phyloP scores from a whole-genome alignment of 139 green algal species.

The Spirogloea muscicola region DNA sequence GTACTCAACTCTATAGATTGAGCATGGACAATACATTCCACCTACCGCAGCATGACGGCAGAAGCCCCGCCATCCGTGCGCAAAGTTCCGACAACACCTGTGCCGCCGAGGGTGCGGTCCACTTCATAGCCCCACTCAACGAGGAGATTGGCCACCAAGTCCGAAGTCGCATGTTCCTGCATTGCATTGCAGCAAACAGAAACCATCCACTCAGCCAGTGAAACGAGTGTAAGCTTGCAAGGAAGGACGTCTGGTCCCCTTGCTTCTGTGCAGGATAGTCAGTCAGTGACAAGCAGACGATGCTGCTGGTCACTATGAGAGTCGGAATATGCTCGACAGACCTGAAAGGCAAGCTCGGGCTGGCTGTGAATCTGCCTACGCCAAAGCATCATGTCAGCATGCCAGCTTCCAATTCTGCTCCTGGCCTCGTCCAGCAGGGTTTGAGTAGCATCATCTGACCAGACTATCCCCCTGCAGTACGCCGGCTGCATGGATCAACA shows the following conservation, averaged over 20 bases:
- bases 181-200: background rate
- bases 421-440: background rate
- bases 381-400: constrained; percentile 44
- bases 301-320: background rate
- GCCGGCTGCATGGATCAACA: no score
- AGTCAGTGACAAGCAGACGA: no score
- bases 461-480: constrained; percentile 21
- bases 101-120: constrained; percentile 25
- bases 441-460: constrained; percentile 7
- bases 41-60: constrained; percentile 34
- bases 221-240: background rate
- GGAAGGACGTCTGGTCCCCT: background rate
- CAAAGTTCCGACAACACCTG: constrained; percentile 34
- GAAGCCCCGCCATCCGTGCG: background rate
- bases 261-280: background rate
- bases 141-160: constrained; percentile 26
- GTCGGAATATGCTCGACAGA: constrained; percentile 1
- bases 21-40: background rate
- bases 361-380: constrained; percentile 27
- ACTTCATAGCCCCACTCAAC: constrained; percentile 41
- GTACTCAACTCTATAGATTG: background rate
- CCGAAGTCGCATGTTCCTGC: constrained; percentile 30
- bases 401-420: background rate
- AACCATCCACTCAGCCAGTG: background rate
- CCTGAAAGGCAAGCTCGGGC: constrained; percentile 43